Conservation (phyloP, 768 basidiomycete genomes). For the Suillus subluteus region DNA sequence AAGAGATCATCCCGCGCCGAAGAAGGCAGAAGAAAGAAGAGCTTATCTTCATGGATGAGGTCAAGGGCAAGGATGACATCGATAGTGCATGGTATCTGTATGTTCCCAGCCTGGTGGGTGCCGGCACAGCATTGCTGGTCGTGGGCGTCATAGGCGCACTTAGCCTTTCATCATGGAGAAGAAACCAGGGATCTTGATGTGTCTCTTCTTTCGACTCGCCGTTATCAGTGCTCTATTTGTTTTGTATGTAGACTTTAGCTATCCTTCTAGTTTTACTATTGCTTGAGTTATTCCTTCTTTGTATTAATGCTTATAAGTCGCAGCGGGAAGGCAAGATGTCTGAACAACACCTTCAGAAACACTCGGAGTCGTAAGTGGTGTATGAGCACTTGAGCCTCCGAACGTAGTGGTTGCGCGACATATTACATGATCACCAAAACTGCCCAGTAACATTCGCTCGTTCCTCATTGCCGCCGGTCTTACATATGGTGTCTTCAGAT, state of each 20-base stretch:
- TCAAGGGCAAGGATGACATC: constrained; percentile 55
- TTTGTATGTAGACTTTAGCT: constrained; percentile 17
- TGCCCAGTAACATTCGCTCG: too few species aligned
- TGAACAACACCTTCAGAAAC: neutral
- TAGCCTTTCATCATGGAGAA: constrained; percentile 71
- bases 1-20: constrained; percentile 40
- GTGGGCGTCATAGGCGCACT: constrained; percentile 79
- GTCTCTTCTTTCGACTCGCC: neutral
- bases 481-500: too few species aligned
- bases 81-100: constrained; percentile 82
- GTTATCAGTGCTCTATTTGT: constrained; percentile 16
- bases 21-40: constrained; percentile 64
- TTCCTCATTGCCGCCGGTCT: too few species aligned
- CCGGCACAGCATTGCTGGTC: constrained; percentile 81
- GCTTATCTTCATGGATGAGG: constrained; percentile 46
- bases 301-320: neutral
- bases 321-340: neutral
- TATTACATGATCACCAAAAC: too few species aligned
- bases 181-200: constrained; percentile 60
- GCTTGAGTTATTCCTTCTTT: neutral
- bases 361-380: neutral
- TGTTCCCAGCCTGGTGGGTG: constrained; percentile 77
- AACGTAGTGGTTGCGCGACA: neutral
- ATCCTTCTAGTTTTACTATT: neutral
- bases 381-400: neutral